A percentile compares a stretch with the other conserved stretches of the same genome.
Evolutionary conservation across 2,329 filamentous ascomycete species (phyloP).

Genomic region (Aspergillus caelatus): DNA sequence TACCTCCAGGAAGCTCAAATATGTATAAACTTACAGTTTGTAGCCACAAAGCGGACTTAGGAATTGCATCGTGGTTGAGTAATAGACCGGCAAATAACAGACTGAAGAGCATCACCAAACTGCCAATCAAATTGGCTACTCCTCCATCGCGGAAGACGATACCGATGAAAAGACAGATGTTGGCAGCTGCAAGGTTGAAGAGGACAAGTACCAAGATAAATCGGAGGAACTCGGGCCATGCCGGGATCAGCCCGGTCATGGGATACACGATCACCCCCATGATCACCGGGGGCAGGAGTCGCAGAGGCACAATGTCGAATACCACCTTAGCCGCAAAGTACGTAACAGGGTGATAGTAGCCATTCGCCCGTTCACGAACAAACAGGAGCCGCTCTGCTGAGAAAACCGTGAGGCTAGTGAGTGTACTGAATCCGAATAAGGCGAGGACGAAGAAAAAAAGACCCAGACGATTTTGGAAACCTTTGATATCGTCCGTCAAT

Average conservation of each 20-base stretch:
- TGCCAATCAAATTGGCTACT: conserved; percentile 91
- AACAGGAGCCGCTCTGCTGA: conserved; percentile 88
- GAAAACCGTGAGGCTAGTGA: conserved; percentile 93
- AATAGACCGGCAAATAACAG: conserved; percentile 91
- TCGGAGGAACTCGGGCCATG: conserved; percentile 80
- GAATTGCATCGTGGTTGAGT: conserved; percentile 92
- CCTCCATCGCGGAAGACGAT: conserved; percentile 90
- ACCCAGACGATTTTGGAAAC: conserved; percentile 95
- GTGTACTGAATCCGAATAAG: conserved; percentile 92
- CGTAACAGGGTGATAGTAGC: conserved; percentile 90
- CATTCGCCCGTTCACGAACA: conserved; percentile 90
- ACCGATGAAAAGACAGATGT: conserved; percentile 93
- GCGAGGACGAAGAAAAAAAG: conserved; percentile 97
- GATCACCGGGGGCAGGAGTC: conserved; percentile 89
- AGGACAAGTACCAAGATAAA: conserved; percentile 91
- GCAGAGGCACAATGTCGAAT: conserved; percentile 95
- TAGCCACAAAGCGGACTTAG: conserved; percentile 81
- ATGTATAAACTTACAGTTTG: conserved; percentile 64
- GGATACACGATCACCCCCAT: conserved; percentile 97
- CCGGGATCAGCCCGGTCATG: conserved; percentile 90
- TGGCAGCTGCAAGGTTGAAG: conserved; percentile 92
- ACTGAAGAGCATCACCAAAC: conserved; percentile 96
- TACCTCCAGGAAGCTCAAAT: background rate
- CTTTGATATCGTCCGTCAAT: conserved; percentile 90
- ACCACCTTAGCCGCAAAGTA: conserved; percentile 96